Evolutionary conservation across 2,329 filamentous ascomycete species (phyloP), one percentile per base, ranked within the genome.

Genomic region (Ceratocystis destructans): DNA sequence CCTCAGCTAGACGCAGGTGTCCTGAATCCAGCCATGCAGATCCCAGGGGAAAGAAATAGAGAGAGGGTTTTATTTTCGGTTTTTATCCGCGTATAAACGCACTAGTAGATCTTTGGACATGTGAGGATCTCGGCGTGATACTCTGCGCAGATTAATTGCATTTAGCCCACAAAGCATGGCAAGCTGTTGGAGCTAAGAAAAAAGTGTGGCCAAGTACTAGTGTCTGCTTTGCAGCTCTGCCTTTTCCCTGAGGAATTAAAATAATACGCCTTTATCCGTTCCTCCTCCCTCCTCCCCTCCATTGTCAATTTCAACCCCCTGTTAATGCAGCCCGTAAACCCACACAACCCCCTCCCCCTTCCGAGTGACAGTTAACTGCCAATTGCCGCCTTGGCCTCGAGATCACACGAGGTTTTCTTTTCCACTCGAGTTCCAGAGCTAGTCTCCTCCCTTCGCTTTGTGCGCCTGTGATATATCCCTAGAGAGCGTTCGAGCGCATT

Each of bases 101-200:
- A n/a, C 57, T 17, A 31, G 41, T 17, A 62, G 59, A 62, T 59
- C 53, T 59, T 59, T 59, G 37, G 53, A 59, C 28, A 8, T 59
- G 25, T 37, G 28, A 59, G 53, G 53, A 59, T 59, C 53, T n/a
- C 53, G 53, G 28, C 25, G 5, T n/a, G 33, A 20, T 33, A 59
- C 5, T 25, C 53, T 59, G 12, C 28, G 53, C 28, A 25, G 5
- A 59, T 59, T 59, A 59, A 33, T 31, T 33, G 55, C 55, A 25
- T 10, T 8, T 25, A 25, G 48, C 48, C 22, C 48, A 53, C 10
- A 41, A 41, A 41, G 37, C 37, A 53, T 53, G 48, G 15, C 48
- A 50, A 20, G 48, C 48, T 50, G 48, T 5, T 1, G 12, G n/a
- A 53, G 17, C n/a, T 8, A 53, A 4, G 8, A 12, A 53, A 31